These are phyloP conservation scores for Bidens hawaiensis DNA, from an alignment of 140 eudicot species.

Conservation along the genomic window DNA sequence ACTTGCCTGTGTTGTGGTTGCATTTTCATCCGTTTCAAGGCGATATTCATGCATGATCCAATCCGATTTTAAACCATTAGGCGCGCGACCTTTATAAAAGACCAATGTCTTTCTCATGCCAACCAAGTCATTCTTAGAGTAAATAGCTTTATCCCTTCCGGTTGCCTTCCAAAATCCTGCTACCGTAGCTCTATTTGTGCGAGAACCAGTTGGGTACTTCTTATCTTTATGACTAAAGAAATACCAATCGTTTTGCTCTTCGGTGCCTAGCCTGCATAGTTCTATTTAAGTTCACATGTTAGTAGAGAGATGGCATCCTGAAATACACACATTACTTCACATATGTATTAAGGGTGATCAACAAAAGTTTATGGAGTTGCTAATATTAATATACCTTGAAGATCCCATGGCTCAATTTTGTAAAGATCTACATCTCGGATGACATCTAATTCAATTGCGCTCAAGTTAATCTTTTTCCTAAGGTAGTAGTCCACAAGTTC, in stretches of 20 bases:
- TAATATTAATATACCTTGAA: constrained; percentile 49
- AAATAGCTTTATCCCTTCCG: constrained; percentile 91
- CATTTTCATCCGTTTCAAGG: constrained; percentile 84
- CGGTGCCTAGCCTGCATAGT: constrained; percentile 75
- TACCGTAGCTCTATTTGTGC: constrained; percentile 89
- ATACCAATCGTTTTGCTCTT: constrained; percentile 85
- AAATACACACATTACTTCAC: too few species aligned
- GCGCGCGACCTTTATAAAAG: constrained; percentile 89
- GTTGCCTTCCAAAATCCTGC: constrained; percentile 99
- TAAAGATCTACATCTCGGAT: constrained; percentile 85
- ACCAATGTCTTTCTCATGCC: constrained; percentile 97
- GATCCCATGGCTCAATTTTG: constrained; percentile 96
- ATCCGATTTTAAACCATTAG: constrained; percentile 93
- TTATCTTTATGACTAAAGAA: constrained; percentile 88
- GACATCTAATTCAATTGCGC: constrained; percentile 70
- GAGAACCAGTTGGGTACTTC: constrained; percentile 90
- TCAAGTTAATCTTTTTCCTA: constrained; percentile 60
- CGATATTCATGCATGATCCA: constrained; percentile 97
- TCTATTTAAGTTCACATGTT: constrained; percentile 31
- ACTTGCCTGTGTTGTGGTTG: constrained; percentile 65
- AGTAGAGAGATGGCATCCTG: too few species aligned
- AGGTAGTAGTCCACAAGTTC: constrained; percentile 91
- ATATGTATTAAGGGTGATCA: too few species aligned
- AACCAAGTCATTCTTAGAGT: constrained; percentile 68
- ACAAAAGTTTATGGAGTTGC: constrained; percentile 5